These are phyloP conservation scores for Bipolaris bicolor DNA, from an alignment of 2,329 filamentous ascomycete species.

Conservation along the genomic window DNA sequence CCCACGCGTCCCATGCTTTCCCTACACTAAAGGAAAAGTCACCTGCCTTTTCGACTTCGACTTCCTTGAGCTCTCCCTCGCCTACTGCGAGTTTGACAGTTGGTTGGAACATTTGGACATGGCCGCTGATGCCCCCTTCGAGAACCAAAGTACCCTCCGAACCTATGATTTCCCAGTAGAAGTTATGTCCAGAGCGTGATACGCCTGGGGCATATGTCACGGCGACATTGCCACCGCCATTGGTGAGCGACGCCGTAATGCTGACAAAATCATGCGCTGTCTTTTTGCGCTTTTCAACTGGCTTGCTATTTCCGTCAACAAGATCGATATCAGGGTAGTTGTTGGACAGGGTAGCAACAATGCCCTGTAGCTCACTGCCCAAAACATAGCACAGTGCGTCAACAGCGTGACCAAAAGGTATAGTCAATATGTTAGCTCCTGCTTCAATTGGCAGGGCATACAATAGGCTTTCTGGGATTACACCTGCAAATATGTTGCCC, in stretches of 20 bases:
- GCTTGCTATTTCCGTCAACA: constrained; percentile 27
- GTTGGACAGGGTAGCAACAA: constrained; percentile 38
- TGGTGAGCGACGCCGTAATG: constrained; percentile 27
- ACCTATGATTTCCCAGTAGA: constrained; percentile 49
- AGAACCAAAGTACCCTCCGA: constrained; percentile 45
- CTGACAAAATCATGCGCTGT: constrained; percentile 39
- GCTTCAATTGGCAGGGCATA: constrained; percentile 60
- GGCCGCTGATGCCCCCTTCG: constrained; percentile 32
- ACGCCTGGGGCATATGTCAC: constrained; percentile 30
- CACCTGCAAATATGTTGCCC: constrained; percentile 31
- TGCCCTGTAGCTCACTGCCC: constrained; percentile 31
- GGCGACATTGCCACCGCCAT: constrained; percentile 33
- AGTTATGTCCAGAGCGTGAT: constrained; percentile 32
- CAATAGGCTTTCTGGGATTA: constrained; percentile 33
- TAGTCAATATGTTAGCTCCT: constrained; percentile 52
- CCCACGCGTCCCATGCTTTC: constrained; percentile 63
- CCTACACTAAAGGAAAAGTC: constrained; percentile 60
- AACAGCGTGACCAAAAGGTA: constrained; percentile 48
- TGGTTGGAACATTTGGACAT: constrained; percentile 54
- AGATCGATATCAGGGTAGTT: constrained; percentile 27
- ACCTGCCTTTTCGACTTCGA: constrained; percentile 59
- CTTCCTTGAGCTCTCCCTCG: constrained; percentile 39
- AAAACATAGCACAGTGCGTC: constrained; percentile 41
- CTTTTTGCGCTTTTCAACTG: constrained; percentile 27
- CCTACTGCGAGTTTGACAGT: constrained; percentile 40